Evolutionary conservation across 768 basidiomycete species (phyloP).

Genomic region (Leucogyrophana mollusca): DNA sequence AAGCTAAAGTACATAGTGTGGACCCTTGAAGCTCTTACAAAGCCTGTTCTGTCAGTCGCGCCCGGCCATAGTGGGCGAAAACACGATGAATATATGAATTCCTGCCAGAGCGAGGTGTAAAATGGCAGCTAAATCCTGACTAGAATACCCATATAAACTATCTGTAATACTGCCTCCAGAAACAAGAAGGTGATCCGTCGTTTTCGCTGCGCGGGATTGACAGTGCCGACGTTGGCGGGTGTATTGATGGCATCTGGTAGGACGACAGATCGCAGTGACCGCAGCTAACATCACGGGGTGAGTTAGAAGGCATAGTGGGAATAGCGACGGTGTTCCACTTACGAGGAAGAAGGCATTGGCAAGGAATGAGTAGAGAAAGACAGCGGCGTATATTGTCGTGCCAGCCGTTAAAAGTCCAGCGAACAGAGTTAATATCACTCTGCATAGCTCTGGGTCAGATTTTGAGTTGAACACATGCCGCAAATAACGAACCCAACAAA

Average conservation of each 20-base stretch:
- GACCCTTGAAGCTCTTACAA: too few relatives aligned
- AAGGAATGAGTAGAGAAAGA: conserved; percentile 83
- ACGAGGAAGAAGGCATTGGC: conserved; percentile 95
- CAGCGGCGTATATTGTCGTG: conserved; percentile 59
- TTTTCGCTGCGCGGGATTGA: conserved; percentile 78
- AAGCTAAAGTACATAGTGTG: too few relatives aligned
- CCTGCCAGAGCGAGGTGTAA: too few relatives aligned
- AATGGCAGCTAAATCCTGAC: conserved; percentile 60
- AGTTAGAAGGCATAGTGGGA: neutral
- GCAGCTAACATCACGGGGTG: conserved; percentile 57
- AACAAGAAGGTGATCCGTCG: conserved; percentile 88
- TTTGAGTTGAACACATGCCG: neutral
- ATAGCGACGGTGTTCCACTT: conserved; percentile 25
- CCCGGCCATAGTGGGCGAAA: too few relatives aligned
- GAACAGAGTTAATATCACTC: conserved; percentile 82
- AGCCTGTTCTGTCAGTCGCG: too few relatives aligned
- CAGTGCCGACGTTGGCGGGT: conserved; percentile 53
- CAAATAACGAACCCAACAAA: conserved; percentile 78
- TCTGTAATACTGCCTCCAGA: conserved; percentile 77
- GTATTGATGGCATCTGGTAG: conserved; percentile 68
- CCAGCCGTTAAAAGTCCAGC: conserved; percentile 65
- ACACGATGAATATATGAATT: too few relatives aligned
- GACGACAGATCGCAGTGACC: conserved; percentile 88
- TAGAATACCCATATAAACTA: conserved; percentile 83
- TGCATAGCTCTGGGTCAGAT: conserved; percentile 24